Evolutionary conservation across 805 yeast genomes (phyloP).

Genomic region (Monosporozyma aerobia): DNA sequence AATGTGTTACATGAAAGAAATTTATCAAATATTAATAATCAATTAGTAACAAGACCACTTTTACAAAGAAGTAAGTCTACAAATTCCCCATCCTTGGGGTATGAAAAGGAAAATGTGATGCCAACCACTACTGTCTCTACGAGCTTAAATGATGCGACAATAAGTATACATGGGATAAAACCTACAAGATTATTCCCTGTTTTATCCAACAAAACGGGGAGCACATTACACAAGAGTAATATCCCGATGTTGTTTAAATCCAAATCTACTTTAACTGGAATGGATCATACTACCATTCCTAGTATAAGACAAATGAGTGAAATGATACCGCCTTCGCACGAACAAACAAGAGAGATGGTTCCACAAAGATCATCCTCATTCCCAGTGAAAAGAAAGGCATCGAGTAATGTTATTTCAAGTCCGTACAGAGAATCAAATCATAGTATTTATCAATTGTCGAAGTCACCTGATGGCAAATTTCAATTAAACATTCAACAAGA

Average conservation of each 20-base stretch:
- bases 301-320: neutral
- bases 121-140: neutral
- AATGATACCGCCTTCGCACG: neutral
- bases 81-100: neutral
- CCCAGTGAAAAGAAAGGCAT: neutral
- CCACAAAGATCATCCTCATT: neutral
- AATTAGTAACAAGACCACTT: constrained; percentile 8
- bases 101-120: neutral
- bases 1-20: neutral
- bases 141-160: neutral
- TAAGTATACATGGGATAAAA: constrained; percentile 3
- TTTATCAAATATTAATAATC: neutral
- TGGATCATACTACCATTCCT: neutral
- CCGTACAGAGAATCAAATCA: constrained; percentile 25
- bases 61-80: constrained; percentile 8
- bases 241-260: constrained; percentile 14
- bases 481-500: constrained; percentile 16
- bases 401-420: constrained; percentile 11
- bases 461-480: constrained; percentile 28
- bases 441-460: constrained; percentile 23
- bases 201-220: constrained; percentile 11
- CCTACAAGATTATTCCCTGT: constrained; percentile 23
- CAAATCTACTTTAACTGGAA: neutral
- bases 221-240: constrained; percentile 10
- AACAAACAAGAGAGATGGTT: neutral